Evolutionary conservation across 2,329 filamentous ascomycete species (phyloP).

Genomic region (Exophiala bonariae): DNA sequence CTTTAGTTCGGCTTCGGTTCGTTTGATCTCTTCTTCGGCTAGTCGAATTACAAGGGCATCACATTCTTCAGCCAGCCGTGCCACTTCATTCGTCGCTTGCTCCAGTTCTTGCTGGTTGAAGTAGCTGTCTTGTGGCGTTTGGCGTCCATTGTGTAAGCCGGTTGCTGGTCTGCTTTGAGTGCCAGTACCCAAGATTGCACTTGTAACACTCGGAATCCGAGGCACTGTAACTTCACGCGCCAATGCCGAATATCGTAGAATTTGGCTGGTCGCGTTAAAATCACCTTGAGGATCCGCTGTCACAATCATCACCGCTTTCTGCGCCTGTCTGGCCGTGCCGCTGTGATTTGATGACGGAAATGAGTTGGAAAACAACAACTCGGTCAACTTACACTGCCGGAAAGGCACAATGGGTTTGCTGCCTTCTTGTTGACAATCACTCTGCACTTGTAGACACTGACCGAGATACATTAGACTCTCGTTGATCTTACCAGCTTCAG

Average conservation of each 20-base stretch:
- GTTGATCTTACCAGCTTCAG: conserved; percentile 97
- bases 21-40: conserved; percentile 67
- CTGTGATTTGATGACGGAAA: conserved; percentile 65
- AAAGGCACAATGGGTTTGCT: conserved; percentile 77
- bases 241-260: conserved; percentile 88
- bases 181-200: conserved; percentile 57
- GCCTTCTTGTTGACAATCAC: conserved; percentile 66
- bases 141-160: conserved; percentile 37
- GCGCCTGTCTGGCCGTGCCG: conserved; percentile 59
- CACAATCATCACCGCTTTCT: conserved; percentile 93
- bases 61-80: conserved; percentile 74
- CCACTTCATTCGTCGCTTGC: conserved; percentile 76
- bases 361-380: conserved; percentile 83
- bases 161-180: conserved; percentile 12
- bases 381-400: conserved; percentile 81
- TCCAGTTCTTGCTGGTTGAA: conserved; percentile 69
- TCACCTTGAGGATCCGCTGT: conserved; percentile 91
- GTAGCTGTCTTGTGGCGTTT: conserved; percentile 51
- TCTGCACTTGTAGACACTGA: conserved; percentile 94
- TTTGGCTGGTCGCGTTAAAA: conserved; percentile 95
- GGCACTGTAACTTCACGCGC: conserved; percentile 91
- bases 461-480: conserved; percentile 98
- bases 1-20: conserved; percentile 71
- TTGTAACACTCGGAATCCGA: conserved; percentile 78
- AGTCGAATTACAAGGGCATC: conserved; percentile 71